These are phyloP conservation scores for Aureobasidium sp. DNA, from an alignment of 2,329 filamentous ascomycete genomes.

Conservation along the genomic window DNA sequence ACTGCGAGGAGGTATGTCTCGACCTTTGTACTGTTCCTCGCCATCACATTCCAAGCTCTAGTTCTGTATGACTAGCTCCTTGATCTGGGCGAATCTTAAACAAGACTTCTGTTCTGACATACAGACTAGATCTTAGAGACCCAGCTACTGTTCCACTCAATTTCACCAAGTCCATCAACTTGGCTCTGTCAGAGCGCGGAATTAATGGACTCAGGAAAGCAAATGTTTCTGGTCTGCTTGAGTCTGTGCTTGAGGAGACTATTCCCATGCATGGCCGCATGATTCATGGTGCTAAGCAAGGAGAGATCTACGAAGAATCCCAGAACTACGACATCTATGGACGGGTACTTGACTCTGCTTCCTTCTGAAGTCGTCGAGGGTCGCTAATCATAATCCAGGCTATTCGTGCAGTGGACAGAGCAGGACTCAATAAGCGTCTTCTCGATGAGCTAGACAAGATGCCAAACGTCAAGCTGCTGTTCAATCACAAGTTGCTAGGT, in stretches of 20 bases:
- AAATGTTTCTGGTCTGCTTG: constrained; percentile 58
- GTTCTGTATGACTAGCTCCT: not conserved
- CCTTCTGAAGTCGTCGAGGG: not conserved
- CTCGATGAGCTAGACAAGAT: constrained; percentile 76
- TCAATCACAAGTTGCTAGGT: constrained; percentile 87
- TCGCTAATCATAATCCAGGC: constrained; percentile 44
- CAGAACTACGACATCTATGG: constrained; percentile 89
- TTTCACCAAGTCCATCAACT: constrained; percentile 97
- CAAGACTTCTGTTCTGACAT: not conserved
- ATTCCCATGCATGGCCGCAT: constrained; percentile 95
- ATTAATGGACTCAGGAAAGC: constrained; percentile 78
- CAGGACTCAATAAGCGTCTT: constrained; percentile 71
- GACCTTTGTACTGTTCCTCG: not conserved
- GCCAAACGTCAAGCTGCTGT: constrained; percentile 85
- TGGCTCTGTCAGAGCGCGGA: constrained; percentile 87
- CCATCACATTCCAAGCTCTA: not conserved
- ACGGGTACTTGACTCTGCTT: constrained; percentile 49
- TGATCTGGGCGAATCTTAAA: too few species aligned
- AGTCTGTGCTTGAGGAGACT: constrained; percentile 66
- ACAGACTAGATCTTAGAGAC: constrained; percentile 68
- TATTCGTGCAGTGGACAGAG: constrained; percentile 80
- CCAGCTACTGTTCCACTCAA: constrained; percentile 78
- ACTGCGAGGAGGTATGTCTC: constrained; percentile 69
- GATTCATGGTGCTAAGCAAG: constrained; percentile 71
- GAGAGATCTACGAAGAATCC: constrained; percentile 64